These are phyloP conservation scores for Hordeum vulgare DNA, from an alignment of 176 grass and related monocot genomes.

Conservation along the genomic window DNA sequence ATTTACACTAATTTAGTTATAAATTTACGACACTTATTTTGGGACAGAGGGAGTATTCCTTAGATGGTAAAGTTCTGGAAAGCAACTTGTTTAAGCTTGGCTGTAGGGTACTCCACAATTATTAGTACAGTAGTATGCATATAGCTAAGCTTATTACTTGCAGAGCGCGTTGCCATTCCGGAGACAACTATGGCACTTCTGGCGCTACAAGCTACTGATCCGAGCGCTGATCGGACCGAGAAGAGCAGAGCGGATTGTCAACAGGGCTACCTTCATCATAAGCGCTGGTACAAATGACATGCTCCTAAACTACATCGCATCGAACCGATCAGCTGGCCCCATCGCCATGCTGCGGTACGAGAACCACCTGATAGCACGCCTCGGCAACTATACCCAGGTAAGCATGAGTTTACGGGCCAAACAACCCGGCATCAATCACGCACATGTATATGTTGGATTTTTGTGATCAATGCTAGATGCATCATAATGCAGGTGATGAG, in stretches of 20 bases:
- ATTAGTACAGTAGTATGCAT: not conserved
- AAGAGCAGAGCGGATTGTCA: constrained; percentile 48
- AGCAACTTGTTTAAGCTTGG: not conserved
- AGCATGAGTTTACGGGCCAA: not conserved
- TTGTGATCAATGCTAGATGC: not conserved
- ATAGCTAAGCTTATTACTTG: not conserved
- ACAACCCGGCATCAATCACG: not conserved
- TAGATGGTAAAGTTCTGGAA: not conserved
- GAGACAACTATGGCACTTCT: constrained; percentile 41
- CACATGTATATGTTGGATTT: not conserved
- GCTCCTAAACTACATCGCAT: constrained; percentile 18
- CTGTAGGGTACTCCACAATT: not conserved
- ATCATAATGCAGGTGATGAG: constrained; percentile 37
- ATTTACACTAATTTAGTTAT: too few relatives aligned
- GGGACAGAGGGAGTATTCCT: too few relatives aligned
- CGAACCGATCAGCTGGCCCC: constrained; percentile 24
- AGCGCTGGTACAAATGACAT: constrained; percentile 61
- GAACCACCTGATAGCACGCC: constrained; percentile 38
- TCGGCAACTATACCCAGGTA: constrained; percentile 57
- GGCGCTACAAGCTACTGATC: constrained; percentile 46
- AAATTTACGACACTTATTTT: too few relatives aligned
- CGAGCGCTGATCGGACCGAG: constrained; percentile 30
- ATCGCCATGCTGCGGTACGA: constrained; percentile 28
- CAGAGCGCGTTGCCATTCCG: constrained; percentile 51
- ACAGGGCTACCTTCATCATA: constrained; percentile 48